Conservation (phyloP, 768 basidiomycete genomes). For the Clathrus columnatus region DNA sequence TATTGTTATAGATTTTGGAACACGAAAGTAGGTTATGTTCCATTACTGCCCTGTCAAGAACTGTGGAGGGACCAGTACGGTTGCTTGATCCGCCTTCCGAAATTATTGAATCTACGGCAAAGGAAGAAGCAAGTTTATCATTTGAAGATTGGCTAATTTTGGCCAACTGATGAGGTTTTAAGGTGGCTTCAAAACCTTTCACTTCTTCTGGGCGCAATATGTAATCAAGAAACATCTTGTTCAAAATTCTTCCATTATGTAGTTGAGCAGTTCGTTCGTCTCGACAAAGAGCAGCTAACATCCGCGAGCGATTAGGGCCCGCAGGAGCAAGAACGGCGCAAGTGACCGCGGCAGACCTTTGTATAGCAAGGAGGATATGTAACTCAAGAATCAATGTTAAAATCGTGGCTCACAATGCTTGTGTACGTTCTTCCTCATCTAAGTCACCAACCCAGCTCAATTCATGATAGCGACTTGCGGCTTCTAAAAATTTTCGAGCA, state of each 20-base stretch:
- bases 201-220: slow-evolving; percentile 88
- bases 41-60: slow-evolving; percentile 95
- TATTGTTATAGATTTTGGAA: slow-evolving; percentile 96
- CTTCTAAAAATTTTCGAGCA: slow-evolving; percentile 86
- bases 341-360: slow-evolving; percentile 82
- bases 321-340: slow-evolving; percentile 96
- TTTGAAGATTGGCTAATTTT: slow-evolving; percentile 78
- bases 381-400: slow-evolving; percentile 9
- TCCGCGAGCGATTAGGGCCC: slow-evolving; percentile 89
- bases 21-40: slow-evolving; percentile 97
- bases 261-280: slow-evolving; percentile 84
- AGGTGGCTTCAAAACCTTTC: slow-evolving; percentile 76
- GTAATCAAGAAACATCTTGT: slow-evolving; percentile 98
- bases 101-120: slow-evolving; percentile 42
- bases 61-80: slow-evolving; percentile 87
- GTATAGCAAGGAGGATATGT: not conserved
- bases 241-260: slow-evolving; percentile 79
- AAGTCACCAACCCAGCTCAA: slow-evolving; percentile 85
- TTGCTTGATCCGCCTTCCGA: slow-evolving; percentile 50
- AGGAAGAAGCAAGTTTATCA: slow-evolving; percentile 64
- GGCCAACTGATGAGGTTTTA: slow-evolving; percentile 93
- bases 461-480: slow-evolving; percentile 90
- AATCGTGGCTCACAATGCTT: slow-evolving; percentile 68
- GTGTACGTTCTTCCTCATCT: slow-evolving; percentile 85
- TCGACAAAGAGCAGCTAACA: slow-evolving; percentile 86